These are phyloP conservation scores for Sphagnum fallax DNA, from an alignment of 228 moss, liverwort and hornwort species.

Conservation along the genomic window DNA sequence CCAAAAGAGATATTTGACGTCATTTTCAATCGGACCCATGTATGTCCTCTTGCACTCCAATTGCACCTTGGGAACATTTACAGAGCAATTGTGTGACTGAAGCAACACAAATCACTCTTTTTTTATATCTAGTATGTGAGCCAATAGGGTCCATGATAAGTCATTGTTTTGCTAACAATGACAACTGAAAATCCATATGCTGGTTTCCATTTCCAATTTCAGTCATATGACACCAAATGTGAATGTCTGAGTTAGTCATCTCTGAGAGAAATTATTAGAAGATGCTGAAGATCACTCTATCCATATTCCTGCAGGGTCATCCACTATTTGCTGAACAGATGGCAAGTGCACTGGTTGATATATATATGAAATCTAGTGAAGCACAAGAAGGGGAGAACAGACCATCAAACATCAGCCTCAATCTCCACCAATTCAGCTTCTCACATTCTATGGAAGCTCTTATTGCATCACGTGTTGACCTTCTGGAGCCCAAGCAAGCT, in stretches of 20 bases:
- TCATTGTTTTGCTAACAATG: too few species aligned
- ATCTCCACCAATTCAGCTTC: constrained; percentile 36
- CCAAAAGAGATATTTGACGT: constrained; percentile 28
- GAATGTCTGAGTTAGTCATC: too few species aligned
- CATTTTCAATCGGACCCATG: constrained; percentile 36
- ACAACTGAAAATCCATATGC: too few species aligned
- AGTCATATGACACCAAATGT: too few species aligned
- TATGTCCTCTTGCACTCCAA: not conserved
- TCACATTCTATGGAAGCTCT: constrained; percentile 48
- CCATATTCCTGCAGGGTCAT: constrained; percentile 24
- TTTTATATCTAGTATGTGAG: too few species aligned
- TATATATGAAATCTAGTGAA: constrained; percentile 15
- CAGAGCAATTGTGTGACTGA: not conserved
- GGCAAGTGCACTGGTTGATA: constrained; percentile 38
- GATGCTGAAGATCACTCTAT: not conserved
- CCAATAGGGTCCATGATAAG: too few species aligned
- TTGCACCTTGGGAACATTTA: not conserved
- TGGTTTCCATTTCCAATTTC: too few species aligned
- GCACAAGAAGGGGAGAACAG: constrained; percentile 14
- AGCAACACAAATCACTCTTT: not conserved
- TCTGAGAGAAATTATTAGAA: not conserved
- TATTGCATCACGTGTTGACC: constrained; percentile 40
- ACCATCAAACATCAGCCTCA: constrained; percentile 10
- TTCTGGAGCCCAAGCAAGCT: constrained; percentile 31
- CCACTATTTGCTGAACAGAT: constrained; percentile 51